phyloP scores from a whole-genome alignment of 768 basidiomycete genomes.

The Tulasnella sp. region DNA sequence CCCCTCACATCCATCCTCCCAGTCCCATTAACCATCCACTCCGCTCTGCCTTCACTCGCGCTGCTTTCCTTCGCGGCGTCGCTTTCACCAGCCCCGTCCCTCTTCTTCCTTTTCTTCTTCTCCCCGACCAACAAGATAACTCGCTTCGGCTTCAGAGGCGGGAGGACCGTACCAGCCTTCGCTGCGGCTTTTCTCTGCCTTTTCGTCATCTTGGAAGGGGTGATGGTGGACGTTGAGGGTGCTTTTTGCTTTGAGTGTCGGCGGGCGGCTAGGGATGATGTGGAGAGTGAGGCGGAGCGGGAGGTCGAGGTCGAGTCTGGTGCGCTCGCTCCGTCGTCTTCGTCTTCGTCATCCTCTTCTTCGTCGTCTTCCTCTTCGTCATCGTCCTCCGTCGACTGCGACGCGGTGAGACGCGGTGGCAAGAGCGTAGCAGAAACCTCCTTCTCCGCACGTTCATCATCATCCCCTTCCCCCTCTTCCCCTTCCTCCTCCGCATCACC shows the following conservation, averaged over 20 bases:
- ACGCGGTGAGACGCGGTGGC: not conserved
- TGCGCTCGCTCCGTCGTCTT: slow-evolving; percentile 22
- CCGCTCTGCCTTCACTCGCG: slow-evolving; percentile 24
- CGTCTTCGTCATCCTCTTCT: slow-evolving; percentile 24
- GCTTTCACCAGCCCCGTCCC: slow-evolving; percentile 25
- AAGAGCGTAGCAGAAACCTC: not conserved
- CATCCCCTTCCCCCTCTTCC: too few species aligned
- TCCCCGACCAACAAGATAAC: slow-evolving; percentile 17
- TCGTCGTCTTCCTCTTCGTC: not conserved
- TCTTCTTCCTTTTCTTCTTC: slow-evolving; percentile 9
- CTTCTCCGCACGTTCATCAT: not conserved
- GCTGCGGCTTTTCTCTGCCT: slow-evolving; percentile 43
- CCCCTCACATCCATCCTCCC: slow-evolving; percentile 69
- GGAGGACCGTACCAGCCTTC: not conserved
- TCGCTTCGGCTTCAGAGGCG: not conserved
- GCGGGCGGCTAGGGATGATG: slow-evolving; percentile 23
- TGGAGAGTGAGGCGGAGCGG: slow-evolving; percentile 30
- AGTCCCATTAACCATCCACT: slow-evolving; percentile 59
- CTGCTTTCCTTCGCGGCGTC: slow-evolving; percentile 28
- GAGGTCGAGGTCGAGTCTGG: slow-evolving; percentile 25
- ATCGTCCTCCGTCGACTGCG: not conserved
- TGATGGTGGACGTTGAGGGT: slow-evolving; percentile 33
- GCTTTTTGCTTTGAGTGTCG: not conserved
- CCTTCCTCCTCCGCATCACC: not conserved
- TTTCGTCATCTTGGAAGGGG: slow-evolving; percentile 56